phyloP scores from a whole-genome alignment of 148 eudicot genomes.

The Diospyros lotus region DNA sequence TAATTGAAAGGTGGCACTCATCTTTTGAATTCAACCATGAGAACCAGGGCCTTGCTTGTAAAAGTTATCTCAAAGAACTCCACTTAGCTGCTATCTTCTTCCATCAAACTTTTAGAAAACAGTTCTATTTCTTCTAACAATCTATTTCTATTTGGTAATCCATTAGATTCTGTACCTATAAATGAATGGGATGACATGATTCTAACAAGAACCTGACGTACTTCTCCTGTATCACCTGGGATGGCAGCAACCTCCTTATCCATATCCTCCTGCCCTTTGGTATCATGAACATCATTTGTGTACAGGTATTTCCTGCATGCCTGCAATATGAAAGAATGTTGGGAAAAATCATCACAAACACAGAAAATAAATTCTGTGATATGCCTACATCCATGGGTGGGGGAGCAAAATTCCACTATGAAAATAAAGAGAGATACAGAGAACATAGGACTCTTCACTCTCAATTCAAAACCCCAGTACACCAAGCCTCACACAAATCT shows the following conservation, averaged over 20 bases:
- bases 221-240: constrained; percentile 42
- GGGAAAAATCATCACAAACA: neutral
- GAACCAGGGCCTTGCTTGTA: neutral
- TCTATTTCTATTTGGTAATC: constrained; percentile 21
- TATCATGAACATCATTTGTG: constrained; percentile 35
- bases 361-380: no score
- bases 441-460: no score
- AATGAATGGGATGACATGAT: constrained; percentile 39
- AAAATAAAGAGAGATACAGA: no score
- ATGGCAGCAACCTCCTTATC: constrained; percentile 22
- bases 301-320: constrained; percentile 48
- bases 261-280: constrained; percentile 24
- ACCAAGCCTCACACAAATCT: no score
- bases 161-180: constrained; percentile 12
- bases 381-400: no score
- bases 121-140: constrained; percentile 65
- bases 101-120: constrained; percentile 40
- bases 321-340: constrained; percentile 28
- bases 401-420: no score
- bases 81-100: constrained; percentile 24
- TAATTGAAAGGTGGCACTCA: no score
- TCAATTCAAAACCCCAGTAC: no score
- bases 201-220: constrained; percentile 46
- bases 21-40: neutral
- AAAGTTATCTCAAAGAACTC: neutral